phyloP scores from a whole-genome alignment of 371 early-diverging fungal genomes.

The Saksenaea vasiformis region DNA sequence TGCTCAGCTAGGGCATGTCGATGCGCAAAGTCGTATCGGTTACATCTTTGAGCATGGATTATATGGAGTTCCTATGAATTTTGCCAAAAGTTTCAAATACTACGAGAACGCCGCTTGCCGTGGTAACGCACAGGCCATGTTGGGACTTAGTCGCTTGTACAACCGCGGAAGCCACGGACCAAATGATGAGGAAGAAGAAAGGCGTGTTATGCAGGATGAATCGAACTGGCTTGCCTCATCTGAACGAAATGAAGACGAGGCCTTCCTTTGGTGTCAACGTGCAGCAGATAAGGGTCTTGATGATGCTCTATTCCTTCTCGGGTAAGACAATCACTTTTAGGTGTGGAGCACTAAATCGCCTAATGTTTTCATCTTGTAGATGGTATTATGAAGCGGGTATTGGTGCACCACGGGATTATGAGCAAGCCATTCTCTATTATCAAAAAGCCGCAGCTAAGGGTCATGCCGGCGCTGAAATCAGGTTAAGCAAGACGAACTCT shows the following conservation, averaged over 20 bases:
- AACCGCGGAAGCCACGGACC: slow-evolving; percentile 26
- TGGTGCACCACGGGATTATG: slow-evolving; percentile 36
- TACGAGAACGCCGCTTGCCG: slow-evolving; percentile 21
- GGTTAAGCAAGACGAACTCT: slow-evolving; percentile 14
- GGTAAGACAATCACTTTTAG: slow-evolving; percentile 23
- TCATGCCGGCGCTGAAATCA: slow-evolving; percentile 21
- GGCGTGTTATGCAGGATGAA: slow-evolving; percentile 27
- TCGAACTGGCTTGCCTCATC: slow-evolving; percentile 35
- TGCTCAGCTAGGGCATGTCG: slow-evolving; percentile 22
- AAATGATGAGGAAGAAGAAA: slow-evolving; percentile 13
- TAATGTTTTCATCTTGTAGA: slow-evolving; percentile 17
- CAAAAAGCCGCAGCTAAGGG: slow-evolving; percentile 35
- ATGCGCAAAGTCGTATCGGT: slow-evolving; percentile 23
- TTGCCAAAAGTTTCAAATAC: slow-evolving; percentile 20
- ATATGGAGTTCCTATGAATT: slow-evolving; percentile 18
- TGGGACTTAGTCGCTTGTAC: slow-evolving; percentile 30
- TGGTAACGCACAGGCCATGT: slow-evolving; percentile 24
- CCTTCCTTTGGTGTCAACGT: slow-evolving; percentile 46
- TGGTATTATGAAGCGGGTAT: slow-evolving; percentile 54
- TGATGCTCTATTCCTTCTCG: slow-evolving; percentile 42
- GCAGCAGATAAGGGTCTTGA: slow-evolving; percentile 40
- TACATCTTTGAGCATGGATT: slow-evolving; percentile 28
- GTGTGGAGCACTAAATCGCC: not conserved
- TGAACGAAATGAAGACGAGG: slow-evolving; percentile 46
- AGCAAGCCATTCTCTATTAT: slow-evolving; percentile 32